Evolutionary conservation across 1,139 yeast genomes (phyloP).

Genomic region (Yamadazyma atmosphaerica): DNA sequence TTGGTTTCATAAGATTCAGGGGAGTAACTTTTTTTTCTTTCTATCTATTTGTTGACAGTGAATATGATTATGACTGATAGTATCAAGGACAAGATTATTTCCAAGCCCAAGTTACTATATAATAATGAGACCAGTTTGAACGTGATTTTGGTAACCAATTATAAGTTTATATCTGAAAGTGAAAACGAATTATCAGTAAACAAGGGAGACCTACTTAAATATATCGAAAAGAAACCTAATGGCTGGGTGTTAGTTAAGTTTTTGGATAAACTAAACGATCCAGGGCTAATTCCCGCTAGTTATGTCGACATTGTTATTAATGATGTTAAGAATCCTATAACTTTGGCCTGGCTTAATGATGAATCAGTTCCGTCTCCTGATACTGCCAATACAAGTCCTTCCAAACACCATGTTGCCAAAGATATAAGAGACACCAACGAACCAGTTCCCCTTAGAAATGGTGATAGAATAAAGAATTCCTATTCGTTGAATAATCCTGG

Average conservation of each 20-base stretch:
- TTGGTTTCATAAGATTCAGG: background rate
- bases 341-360: conserved; percentile 36
- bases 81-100: conserved; percentile 10
- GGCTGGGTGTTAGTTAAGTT: conserved; percentile 49
- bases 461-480: conserved; percentile 5
- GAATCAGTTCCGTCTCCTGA: background rate
- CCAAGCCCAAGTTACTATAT: conserved; percentile 12
- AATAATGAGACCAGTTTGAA: conserved; percentile 19
- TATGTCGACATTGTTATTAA: conserved; percentile 50
- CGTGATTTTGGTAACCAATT: conserved; percentile 41
- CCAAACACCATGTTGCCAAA: conserved; percentile 1
- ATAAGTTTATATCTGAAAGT: conserved; percentile 34
- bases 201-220: conserved; percentile 43
- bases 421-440: conserved; percentile 9
- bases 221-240: conserved; percentile 37
- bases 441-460: conserved; percentile 10
- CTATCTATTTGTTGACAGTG: background rate
- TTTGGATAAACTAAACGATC: conserved; percentile 34
- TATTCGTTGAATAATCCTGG: background rate
- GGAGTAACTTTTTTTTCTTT: background rate
- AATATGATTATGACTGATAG: conserved; percentile 1
- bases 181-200: conserved; percentile 32
- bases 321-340: conserved; percentile 38
- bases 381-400: background rate
- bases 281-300: conserved; percentile 44